A percentile compares a stretch with the other conserved stretches of the same genome.
These are phyloP conservation scores for Prunus yedoensis DNA, from an alignment of 331 rosid species.

Conservation along the genomic window DNA sequence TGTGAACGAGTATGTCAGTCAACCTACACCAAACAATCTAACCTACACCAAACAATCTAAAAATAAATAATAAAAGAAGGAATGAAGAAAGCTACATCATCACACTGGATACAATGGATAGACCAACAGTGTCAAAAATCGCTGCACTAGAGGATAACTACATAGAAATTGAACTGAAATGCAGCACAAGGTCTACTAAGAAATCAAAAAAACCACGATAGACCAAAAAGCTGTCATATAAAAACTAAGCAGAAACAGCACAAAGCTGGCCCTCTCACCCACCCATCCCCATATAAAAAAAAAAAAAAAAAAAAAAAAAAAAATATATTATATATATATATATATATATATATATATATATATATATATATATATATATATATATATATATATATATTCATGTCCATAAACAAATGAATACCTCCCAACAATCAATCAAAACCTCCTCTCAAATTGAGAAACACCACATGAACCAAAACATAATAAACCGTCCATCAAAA, in stretches of 20 bases:
- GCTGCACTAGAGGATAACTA: background rate
- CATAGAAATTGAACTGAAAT: background rate
- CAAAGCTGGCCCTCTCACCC: background rate
- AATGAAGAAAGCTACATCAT: too few relatives aligned
- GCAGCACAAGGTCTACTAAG: background rate
- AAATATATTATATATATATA: too few relatives aligned
- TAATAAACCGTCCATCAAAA: background rate
- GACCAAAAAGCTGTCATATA: background rate
- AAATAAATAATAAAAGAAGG: too few relatives aligned
- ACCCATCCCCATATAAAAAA: background rate
- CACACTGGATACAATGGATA: background rate
- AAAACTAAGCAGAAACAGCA: background rate
- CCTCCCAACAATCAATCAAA: background rate
- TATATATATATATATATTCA: too few relatives aligned
- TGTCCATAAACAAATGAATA: background rate
- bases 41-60: too few relatives aligned
- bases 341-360: too few relatives aligned
- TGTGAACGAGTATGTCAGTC: too few relatives aligned
- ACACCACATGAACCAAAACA: background rate
- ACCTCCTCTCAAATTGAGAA: background rate
- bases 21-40: too few relatives aligned
- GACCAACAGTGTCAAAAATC: background rate
- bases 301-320: background rate
- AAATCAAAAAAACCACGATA: background rate
- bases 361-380: too few relatives aligned